Percentiles rank a stretch among this genome's conserved stretches.
Conservation (phyloP, 2,329 filamentous ascomycete genomes). For the Pseudocercospora pini-densiflorae region DNA sequence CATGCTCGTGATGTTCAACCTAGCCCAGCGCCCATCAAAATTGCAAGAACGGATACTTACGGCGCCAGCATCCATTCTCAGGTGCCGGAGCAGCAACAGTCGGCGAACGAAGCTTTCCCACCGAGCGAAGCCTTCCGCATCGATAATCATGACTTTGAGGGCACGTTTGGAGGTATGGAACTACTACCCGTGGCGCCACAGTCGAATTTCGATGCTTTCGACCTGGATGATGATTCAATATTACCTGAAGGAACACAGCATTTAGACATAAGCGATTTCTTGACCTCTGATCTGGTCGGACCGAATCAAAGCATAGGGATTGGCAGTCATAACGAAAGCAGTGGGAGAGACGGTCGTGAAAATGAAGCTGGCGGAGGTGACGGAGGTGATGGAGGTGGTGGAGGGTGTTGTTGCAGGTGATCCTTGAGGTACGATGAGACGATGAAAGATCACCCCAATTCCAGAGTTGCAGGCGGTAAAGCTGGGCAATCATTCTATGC, state of each 20-base stretch:
- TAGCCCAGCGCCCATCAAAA: conserved; percentile 23
- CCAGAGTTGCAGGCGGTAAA: neutral
- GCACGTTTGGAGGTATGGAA: conserved; percentile 14
- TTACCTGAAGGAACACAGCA: conserved; percentile 19
- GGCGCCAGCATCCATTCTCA: conserved; percentile 16
- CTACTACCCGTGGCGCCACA: conserved; percentile 5
- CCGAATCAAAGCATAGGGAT: neutral
- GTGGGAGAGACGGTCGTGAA: conserved; percentile 7
- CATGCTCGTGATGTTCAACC: conserved; percentile 36
- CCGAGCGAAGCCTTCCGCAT: conserved; percentile 3
- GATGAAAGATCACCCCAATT: neutral
- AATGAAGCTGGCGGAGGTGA: conserved; percentile 3
- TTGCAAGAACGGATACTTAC: conserved; percentile 23
- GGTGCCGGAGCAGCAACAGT: neutral
- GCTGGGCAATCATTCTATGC: neutral
- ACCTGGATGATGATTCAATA: conserved; percentile 18
- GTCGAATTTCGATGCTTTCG: conserved; percentile 18
- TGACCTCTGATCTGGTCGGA: conserved; percentile 31
- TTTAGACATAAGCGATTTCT: conserved; percentile 31
- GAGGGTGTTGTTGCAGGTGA: conserved; percentile 18
- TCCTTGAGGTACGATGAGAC: neutral
- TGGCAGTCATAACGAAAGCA: neutral
- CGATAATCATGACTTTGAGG: conserved; percentile 7
- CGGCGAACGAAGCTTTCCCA: neutral
- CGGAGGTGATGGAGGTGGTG: conserved; percentile 8